Evolutionary conservation across 495 filamentous ascomycete genomes (phyloP).

Genomic region (Podospora pseudoanserina): DNA sequence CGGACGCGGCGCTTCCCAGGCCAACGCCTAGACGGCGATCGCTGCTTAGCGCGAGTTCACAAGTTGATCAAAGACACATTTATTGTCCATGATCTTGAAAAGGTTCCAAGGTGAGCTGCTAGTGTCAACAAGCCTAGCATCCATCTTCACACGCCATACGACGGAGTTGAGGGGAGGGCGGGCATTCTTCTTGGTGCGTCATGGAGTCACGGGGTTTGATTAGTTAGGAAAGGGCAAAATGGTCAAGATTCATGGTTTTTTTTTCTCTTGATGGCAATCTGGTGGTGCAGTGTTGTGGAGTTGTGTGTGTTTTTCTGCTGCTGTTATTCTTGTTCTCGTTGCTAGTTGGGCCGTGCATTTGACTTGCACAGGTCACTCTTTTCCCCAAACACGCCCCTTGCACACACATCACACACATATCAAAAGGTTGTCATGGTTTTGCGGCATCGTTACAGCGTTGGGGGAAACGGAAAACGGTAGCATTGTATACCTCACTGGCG

Average conservation of each 20-base stretch:
- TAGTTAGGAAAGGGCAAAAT: slow-evolving; percentile 22
- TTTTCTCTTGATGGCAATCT: background rate
- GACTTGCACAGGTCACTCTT: background rate
- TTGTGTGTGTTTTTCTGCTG: background rate
- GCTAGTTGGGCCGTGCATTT: background rate
- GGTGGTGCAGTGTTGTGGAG: background rate
- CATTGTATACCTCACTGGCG: background rate
- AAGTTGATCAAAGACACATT: slow-evolving; percentile 4
- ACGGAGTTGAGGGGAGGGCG: slow-evolving; percentile 6
- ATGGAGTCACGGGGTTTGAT: slow-evolving; percentile 26
- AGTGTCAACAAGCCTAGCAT: slow-evolving; percentile 6
- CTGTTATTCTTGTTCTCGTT: background rate
- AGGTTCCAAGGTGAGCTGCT: slow-evolving; percentile 1
- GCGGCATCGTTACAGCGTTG: background rate
- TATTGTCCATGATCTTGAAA: background rate
- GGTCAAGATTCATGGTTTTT: slow-evolving; percentile 16
- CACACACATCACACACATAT: background rate
- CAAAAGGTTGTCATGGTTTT: background rate
- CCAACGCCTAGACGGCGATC: slow-evolving; percentile 26
- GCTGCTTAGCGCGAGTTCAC: slow-evolving; percentile 6
- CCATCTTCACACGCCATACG: slow-evolving; percentile 6
- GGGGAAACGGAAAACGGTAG: background rate
- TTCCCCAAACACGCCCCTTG: background rate
- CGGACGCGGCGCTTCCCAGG: slow-evolving; percentile 43
- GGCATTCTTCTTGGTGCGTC: slow-evolving; percentile 23